Evolutionary conservation across 768 basidiomycete species (phyloP).

Genomic region (Imleria badia): DNA sequence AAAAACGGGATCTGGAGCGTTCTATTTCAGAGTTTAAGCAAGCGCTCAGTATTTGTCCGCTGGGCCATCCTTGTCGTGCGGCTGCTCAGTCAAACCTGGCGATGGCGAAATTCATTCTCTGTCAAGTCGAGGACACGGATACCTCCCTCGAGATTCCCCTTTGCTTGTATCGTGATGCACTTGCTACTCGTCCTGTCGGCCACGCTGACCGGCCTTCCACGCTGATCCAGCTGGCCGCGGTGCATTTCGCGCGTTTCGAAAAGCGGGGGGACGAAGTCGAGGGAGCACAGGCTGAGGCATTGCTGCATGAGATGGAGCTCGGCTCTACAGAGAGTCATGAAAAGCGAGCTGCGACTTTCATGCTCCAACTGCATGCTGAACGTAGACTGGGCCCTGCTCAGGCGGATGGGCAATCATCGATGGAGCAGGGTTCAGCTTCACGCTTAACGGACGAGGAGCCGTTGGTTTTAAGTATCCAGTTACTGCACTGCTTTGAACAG

Average conservation of each 20-base stretch:
- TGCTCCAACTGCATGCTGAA: background rate
- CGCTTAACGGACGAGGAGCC: background rate
- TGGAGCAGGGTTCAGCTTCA: background rate
- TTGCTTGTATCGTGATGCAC: background rate
- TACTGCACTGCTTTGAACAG: background rate
- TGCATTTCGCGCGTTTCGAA: background rate
- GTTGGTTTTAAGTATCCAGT: no score
- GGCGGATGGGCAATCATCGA: background rate
- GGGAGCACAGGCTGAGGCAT: background rate
- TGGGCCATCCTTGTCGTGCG: background rate
- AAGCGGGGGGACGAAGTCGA: background rate
- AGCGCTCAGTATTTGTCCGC: background rate
- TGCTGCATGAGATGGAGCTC: background rate
- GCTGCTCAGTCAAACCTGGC: background rate
- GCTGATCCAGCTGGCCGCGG: background rate
- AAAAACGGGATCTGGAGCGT: background rate
- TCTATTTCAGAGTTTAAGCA: background rate
- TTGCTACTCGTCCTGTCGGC: background rate
- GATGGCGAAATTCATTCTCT: background rate
- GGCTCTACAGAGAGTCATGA: background rate
- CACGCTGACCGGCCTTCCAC: slow-evolving; percentile 1
- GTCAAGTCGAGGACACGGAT: background rate
- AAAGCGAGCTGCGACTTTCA: background rate
- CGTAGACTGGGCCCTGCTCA: background rate
- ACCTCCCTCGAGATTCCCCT: background rate